These are phyloP conservation scores for Leishmania gerbilli DNA, from an alignment of 208 protist genomes.

Conservation along the genomic window DNA sequence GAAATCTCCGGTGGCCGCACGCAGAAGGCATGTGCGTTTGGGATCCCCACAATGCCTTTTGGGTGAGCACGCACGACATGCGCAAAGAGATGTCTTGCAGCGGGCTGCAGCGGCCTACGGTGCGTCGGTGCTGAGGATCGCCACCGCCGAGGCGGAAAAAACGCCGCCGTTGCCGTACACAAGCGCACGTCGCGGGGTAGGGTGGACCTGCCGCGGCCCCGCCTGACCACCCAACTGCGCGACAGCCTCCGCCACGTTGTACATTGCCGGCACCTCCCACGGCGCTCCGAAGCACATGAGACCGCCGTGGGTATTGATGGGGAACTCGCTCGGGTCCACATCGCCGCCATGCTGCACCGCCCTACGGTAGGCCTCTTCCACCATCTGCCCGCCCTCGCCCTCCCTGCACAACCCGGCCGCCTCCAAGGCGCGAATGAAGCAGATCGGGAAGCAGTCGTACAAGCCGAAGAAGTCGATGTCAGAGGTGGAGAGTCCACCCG, in stretches of 20 bases:
- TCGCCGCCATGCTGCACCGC: constrained; percentile 31
- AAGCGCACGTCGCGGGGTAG: constrained; percentile 60
- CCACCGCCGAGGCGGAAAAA: constrained; percentile 78
- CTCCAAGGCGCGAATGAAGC: constrained; percentile 75
- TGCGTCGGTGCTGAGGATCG: constrained; percentile 65
- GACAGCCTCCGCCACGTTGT: constrained; percentile 71
- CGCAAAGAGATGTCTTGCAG: neutral
- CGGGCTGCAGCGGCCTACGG: neutral
- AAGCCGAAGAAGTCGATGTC: constrained; percentile 84
- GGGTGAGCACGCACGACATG: neutral
- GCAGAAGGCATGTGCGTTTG: neutral
- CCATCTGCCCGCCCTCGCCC: constrained; percentile 57
- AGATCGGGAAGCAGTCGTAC: constrained; percentile 88
- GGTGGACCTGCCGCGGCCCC: constrained; percentile 51
- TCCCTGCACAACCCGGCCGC: constrained; percentile 54
- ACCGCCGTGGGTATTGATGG: constrained; percentile 81
- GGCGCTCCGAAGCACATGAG: constrained; percentile 80
- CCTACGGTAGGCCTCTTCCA: constrained; percentile 52
- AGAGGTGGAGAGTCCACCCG: constrained; percentile 38
- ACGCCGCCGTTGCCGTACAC: constrained; percentile 91
- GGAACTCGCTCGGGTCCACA: constrained; percentile 40
- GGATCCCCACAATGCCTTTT: neutral
- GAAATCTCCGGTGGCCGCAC: neutral
- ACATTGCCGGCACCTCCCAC: constrained; percentile 83
- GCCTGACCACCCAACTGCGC: constrained; percentile 52